phyloP scores from a whole-genome alignment of 352 stramenopile genomes.

The Hyaloperonospora brassicae region DNA sequence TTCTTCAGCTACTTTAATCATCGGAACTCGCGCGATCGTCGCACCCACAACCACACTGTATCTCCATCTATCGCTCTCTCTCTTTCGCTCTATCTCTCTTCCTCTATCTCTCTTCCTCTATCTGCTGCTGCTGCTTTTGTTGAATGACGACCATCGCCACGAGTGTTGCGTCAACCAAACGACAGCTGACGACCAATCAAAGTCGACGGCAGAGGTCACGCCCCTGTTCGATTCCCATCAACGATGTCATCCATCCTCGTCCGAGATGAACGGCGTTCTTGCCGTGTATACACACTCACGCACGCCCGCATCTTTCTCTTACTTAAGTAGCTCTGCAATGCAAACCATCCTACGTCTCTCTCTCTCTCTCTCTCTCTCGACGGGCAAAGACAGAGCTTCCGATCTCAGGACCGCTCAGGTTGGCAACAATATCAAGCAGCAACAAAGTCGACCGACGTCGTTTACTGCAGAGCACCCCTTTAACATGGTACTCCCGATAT shows the following conservation, averaged over 20 bases:
- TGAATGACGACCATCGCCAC: conserved; percentile 4
- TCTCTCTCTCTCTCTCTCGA: too few relatives aligned
- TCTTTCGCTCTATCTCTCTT: too few relatives aligned
- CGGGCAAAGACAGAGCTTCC: too few relatives aligned
- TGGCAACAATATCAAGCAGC: neutral
- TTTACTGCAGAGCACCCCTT: neutral
- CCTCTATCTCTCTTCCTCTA: too few relatives aligned
- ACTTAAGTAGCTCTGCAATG: conserved; percentile 7
- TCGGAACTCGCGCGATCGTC: conserved; percentile 16
- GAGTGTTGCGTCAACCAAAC: neutral
- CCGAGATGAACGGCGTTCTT: neutral
- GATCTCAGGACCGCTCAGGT: neutral
- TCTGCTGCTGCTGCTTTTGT: conserved; percentile 2
- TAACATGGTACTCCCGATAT: conserved; percentile 56
- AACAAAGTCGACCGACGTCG: neutral
- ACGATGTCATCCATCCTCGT: conserved; percentile 7
- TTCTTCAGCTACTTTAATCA: conserved; percentile 70
- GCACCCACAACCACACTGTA: neutral
- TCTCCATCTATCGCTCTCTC: too few relatives aligned
- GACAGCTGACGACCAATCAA: conserved; percentile 19
- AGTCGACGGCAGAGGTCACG: conserved; percentile 7
- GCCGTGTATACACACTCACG: conserved; percentile 3
- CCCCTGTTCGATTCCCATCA: conserved; percentile 4
- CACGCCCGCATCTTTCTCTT: neutral
- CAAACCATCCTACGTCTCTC: too few relatives aligned